Conservation (phyloP, 2,329 filamentous ascomycete genomes). For the Fusarium xylarioides region DNA sequence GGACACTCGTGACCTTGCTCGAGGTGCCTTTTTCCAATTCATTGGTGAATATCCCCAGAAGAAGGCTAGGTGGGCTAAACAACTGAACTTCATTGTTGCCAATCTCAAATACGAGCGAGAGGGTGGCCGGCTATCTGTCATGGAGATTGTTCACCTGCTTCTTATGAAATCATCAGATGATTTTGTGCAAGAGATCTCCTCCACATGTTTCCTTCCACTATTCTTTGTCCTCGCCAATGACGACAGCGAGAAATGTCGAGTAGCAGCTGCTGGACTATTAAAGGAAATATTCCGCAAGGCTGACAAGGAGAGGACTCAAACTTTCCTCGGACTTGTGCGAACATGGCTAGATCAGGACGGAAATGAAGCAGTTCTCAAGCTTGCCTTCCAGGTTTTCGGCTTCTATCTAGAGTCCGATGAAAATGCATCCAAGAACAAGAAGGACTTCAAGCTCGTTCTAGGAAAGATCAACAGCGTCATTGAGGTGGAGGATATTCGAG, state of each 20-base stretch:
- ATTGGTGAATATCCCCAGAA: slow-evolving; percentile 93
- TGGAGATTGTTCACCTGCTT: slow-evolving; percentile 90
- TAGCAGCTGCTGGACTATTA: slow-evolving; percentile 81
- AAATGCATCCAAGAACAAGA: slow-evolving; percentile 66
- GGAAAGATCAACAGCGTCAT: slow-evolving; percentile 64
- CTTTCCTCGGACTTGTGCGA: slow-evolving; percentile 75
- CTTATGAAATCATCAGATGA: slow-evolving; percentile 85
- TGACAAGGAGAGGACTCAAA: slow-evolving; percentile 74
- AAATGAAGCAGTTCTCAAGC: slow-evolving; percentile 74
- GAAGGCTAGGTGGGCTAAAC: slow-evolving; percentile 87
- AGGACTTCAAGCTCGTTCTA: slow-evolving; percentile 73
- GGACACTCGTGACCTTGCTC: slow-evolving; percentile 84
- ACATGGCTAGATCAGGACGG: slow-evolving; percentile 80
- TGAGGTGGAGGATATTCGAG: slow-evolving; percentile 61
- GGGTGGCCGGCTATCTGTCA: slow-evolving; percentile 88
- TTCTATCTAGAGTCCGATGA: slow-evolving; percentile 81
- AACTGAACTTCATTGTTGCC: slow-evolving; percentile 86
- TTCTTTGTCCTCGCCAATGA: slow-evolving; percentile 90
- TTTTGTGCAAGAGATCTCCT: slow-evolving; percentile 82
- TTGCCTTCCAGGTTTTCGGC: slow-evolving; percentile 82
- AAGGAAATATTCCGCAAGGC: slow-evolving; percentile 83
- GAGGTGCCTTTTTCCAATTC: slow-evolving; percentile 93
- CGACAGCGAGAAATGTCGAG: slow-evolving; percentile 83
- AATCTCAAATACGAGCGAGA: slow-evolving; percentile 92
- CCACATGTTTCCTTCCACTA: slow-evolving; percentile 84